A percentile compares a stretch with the other conserved stretches of the same genome.
Conservation (phyloP, 768 basidiomycete genomes). For the Lactifluus echinatus region DNA sequence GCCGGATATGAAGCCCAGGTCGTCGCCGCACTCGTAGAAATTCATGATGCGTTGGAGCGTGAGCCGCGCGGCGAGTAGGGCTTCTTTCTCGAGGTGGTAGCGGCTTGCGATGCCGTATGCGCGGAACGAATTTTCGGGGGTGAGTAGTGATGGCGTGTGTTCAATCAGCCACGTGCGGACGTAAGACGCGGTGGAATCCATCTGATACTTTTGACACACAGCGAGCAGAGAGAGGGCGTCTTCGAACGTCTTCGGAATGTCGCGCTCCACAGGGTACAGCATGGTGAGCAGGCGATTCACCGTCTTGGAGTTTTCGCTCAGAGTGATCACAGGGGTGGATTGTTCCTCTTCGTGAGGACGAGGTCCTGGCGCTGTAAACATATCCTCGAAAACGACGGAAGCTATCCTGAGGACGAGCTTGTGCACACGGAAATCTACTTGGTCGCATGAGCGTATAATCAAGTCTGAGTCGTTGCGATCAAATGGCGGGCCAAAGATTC, state of each 20-base stretch:
- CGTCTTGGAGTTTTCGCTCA: constrained; percentile 2
- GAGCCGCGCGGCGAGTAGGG: not conserved
- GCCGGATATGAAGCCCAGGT: constrained; percentile 1
- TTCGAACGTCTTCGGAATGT: not conserved
- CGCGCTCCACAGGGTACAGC: not conserved
- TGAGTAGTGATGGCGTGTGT: not conserved
- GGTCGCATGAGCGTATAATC: constrained; percentile 47
- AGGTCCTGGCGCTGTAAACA: constrained; percentile 31
- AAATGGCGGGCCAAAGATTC: constrained; percentile 6
- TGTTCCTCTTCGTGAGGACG: not conserved
- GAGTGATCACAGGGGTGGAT: not conserved
- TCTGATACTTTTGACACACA: constrained; percentile 11
- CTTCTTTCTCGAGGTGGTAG: constrained; percentile 3
- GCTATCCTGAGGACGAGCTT: constrained; percentile 45
- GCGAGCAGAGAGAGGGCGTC: not conserved
- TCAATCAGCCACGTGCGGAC: not conserved
- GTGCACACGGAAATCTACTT: constrained; percentile 44
- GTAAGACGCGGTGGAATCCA: not conserved
- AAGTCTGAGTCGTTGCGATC: constrained; percentile 30
- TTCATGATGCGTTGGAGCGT: not conserved
- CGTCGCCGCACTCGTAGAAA: not conserved
- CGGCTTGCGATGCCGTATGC: constrained; percentile 4
- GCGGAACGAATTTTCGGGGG: not conserved
- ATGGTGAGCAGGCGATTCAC: not conserved
- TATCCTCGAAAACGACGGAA: constrained; percentile 49